phyloP scores from a whole-genome alignment of 768 basidiomycete genomes.

The Psilocybe azurescens region DNA sequence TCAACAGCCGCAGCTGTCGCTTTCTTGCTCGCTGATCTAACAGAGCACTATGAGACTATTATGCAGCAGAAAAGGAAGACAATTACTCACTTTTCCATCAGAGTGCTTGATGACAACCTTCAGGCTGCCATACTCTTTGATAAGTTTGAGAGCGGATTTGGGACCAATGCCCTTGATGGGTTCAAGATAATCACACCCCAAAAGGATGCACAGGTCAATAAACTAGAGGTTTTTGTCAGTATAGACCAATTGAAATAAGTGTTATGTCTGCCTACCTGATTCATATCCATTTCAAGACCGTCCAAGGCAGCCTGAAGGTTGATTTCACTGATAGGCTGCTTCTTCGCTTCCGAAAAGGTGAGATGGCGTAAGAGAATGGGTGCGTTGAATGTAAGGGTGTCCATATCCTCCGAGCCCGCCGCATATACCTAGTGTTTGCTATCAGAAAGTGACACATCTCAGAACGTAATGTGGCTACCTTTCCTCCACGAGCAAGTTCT shows the following conservation, averaged over 20 bases:
- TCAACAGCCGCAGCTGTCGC: conserved; percentile 30
- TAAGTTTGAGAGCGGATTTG: conserved; percentile 91
- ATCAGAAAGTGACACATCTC: background rate
- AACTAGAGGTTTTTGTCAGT: conserved; percentile 60
- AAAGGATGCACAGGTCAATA: conserved; percentile 93
- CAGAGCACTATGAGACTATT: background rate
- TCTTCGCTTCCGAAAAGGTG: conserved; percentile 98
- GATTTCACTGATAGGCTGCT: conserved; percentile 94
- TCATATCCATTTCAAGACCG: conserved; percentile 93
- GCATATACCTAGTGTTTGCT: conserved; percentile 80
- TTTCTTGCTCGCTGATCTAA: conserved; percentile 50
- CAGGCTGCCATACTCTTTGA: conserved; percentile 81
- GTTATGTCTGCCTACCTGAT: conserved; percentile 56
- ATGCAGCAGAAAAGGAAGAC: background rate
- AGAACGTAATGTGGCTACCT: conserved; percentile 49
- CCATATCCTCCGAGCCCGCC: conserved; percentile 99
- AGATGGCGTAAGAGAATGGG: conserved; percentile 94
- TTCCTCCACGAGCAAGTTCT: conserved; percentile 94
- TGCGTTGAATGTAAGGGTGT: conserved; percentile 93
- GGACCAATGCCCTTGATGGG: conserved; percentile 98
- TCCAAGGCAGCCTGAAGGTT: conserved; percentile 81
- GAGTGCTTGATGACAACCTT: conserved; percentile 74
- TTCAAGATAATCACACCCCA: conserved; percentile 98
- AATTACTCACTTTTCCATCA: conserved; percentile 69
- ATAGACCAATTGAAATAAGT: background rate